Evolutionary conservation across 176 grass and related monocot species (phyloP).

Genomic region (Oryza coarctata): DNA sequence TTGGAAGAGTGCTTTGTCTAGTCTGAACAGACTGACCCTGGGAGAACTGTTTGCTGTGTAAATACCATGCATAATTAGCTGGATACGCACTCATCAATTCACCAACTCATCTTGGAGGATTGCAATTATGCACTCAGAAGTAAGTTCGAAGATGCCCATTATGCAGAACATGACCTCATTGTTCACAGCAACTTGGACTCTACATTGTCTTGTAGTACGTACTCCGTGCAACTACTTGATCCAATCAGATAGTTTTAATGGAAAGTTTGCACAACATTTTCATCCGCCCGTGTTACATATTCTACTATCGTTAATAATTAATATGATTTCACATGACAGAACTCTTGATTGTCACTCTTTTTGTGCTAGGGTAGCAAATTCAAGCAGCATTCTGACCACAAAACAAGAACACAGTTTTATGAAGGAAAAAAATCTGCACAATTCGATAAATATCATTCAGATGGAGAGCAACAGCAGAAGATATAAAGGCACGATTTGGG

Average conservation of each 20-base stretch:
- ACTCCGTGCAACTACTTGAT: neutral
- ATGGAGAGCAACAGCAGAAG: neutral
- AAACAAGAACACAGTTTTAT: neutral
- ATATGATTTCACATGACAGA: neutral
- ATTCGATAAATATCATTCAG: constrained; percentile 24
- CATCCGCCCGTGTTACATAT: neutral
- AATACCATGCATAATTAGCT: neutral
- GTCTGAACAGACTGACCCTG: too few species aligned
- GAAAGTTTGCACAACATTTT: neutral
- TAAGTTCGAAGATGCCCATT: too few species aligned
- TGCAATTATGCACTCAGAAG: too few species aligned
- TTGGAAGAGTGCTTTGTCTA: too few species aligned
- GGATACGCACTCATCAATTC: too few species aligned
- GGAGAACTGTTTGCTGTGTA: neutral
- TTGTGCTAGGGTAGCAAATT: neutral
- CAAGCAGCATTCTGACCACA: neutral
- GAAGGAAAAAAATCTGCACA: neutral
- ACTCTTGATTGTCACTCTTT: neutral
- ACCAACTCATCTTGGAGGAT: too few species aligned
- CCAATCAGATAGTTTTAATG: neutral
- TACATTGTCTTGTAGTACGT: neutral
- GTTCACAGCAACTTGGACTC: neutral
- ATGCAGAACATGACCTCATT: too few species aligned
- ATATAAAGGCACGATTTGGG: neutral
- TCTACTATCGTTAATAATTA: neutral